Evolutionary conservation across 352 stramenopile species (phyloP), one percentile per base, ranked within the genome.

Genomic region (Globisporangium paddicum): DNA sequence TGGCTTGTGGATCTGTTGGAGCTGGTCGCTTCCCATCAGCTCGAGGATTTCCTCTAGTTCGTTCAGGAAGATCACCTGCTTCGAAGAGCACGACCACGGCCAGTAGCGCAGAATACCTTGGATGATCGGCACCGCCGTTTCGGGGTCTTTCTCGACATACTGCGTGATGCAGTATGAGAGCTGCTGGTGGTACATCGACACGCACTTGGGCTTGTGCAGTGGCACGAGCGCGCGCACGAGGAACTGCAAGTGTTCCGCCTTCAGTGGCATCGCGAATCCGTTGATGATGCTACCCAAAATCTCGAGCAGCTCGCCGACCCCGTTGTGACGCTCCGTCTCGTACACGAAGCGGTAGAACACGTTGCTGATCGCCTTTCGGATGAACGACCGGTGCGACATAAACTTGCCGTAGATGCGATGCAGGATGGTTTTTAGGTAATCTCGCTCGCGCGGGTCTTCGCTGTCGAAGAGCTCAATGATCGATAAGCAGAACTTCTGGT

Each of bases 341-440:
- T 99, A 99, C n/a, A 99, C 92, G 68, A 99, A 99, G 30, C 92
- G 80, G 69, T 98, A 99, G 69, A 99, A 99, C 7, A 98, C 91
- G 64, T 99, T 98, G 45, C 91, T 97, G 60, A 99, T 98, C 44
- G 94, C 90, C 62, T 97, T 95, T 37, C 97, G 93, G 65, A 99
- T 99, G 69, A 99, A 99, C 10, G 95, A 98, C 46, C 97, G 89
- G 61, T 99, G 95, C 47, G 88, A 96, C 92, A 99, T 99, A 69
- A 99, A 99, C 71, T 99, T 99, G 71, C 96, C 96, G 72, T 99
- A 99, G 46, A 99, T 99, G 44, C 97, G 90, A 67, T 99, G 97
- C 49, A 99, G 73, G 60, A 99, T 99, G 4, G 97, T 99, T 79
- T 99, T 99, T 38, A 99, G 78, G 72, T 99, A 99, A 66, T 99